Evolutionary conservation across 345 rosid species (phyloP), one percentile per base, ranked within the genome.

Genomic region (Syzygium aromaticum): DNA sequence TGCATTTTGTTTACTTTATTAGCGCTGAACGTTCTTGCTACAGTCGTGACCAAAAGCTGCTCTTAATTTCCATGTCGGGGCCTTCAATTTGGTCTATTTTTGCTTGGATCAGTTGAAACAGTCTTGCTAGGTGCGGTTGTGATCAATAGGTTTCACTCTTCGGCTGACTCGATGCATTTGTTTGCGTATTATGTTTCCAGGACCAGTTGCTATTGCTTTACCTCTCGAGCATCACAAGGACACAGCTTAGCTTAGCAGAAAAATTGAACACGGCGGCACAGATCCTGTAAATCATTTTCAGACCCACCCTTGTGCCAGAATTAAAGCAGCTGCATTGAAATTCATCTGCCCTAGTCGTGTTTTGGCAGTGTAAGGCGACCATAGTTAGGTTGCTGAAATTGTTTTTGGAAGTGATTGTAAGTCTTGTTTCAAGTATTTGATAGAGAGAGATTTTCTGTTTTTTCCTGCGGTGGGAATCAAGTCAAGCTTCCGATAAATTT

Each of bases 181-280:
- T 61, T 6, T 88, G 21, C 25, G 15, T 40, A 12, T 3, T 54
- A 73, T 88, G 86, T 27, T 84, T 86, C 87, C 93, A 96, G 99
- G 99, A 98, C 89, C 95, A 95, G 77, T 89, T 98, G 88, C 92
- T 98, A 43, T 87, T 98, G 91, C 93, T 98, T 54, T 96, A 96
- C 87, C 91, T 98, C 87, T 94, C 99, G 33, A 95, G 98, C 95
- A 93, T 98, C 91, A 93, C 95, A 17, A 95, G 99, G 91, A 98
- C 99, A 87, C 99, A 95, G 89, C 94, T 96, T 87, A 92, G 96
- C 91, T 87, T 96, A 88, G 99, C 98, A 8, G 98, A 98, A 78
- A 98, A 94, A 93, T 91, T 96, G 91, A 98, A 98, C 92, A 95
- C 97, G 3, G 98, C 99, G 38, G 98, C 99, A 30, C 99, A 98